A percentile compares a stretch with the other conserved stretches of the same genome.
phyloP scores from a whole-genome alignment of 441 rosid species.

The Arabidopsis lyrata region DNA sequence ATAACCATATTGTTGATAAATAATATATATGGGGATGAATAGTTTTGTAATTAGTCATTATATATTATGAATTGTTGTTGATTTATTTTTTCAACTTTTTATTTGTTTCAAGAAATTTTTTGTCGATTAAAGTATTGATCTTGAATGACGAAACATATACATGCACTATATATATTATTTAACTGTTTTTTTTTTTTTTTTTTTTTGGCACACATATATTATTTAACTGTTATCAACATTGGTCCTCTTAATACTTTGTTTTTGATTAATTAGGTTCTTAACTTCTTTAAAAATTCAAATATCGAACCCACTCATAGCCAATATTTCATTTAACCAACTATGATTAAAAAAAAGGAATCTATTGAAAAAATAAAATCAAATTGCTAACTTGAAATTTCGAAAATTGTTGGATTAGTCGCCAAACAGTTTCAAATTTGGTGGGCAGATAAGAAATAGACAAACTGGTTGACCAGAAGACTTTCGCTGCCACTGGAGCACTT shows the following conservation, averaged over 20 bases:
- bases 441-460: slow-evolving; percentile 24
- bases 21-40: slow-evolving; percentile 14
- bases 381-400: background rate
- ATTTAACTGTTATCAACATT: background rate
- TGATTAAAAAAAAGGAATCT: too few relatives aligned
- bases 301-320: background rate
- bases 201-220: too few relatives aligned
- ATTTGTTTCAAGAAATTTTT: background rate
- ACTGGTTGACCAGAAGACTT: slow-evolving; percentile 33
- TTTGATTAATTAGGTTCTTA: background rate
- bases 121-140: background rate
- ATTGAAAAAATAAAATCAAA: too few relatives aligned
- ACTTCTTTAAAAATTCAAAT: background rate
- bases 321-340: background rate
- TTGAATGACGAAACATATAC: background rate
- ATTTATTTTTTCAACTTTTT: background rate
- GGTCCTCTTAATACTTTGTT: background rate
- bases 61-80: background rate
- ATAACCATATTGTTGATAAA: background rate
- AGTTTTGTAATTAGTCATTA: slow-evolving; percentile 3
- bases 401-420: background rate
- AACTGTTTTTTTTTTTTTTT: too few relatives aligned
- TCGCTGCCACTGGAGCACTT: background rate
- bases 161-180: background rate
- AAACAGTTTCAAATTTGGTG: slow-evolving; percentile 9